Conservation (phyloP, 2,329 filamentous ascomycete species). For the Aspergillus clavatus region DNA sequence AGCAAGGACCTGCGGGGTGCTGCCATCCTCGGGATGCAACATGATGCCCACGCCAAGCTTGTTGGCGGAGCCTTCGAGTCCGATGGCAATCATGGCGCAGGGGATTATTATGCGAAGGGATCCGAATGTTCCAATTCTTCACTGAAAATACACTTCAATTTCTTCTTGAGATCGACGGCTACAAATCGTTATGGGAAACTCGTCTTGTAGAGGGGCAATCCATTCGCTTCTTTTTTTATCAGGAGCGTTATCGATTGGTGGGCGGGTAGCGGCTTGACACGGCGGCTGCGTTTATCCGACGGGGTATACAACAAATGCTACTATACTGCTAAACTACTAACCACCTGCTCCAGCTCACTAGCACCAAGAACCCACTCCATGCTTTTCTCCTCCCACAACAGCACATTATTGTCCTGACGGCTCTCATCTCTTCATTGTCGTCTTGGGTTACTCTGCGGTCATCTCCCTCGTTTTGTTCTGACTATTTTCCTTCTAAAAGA, state of each 20-base stretch:
- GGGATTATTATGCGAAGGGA: background rate
- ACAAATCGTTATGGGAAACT: background rate
- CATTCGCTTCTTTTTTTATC: slow-evolving; percentile 19
- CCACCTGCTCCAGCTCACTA: slow-evolving; percentile 1
- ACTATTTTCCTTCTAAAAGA: no score
- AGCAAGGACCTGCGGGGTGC: slow-evolving; percentile 67
- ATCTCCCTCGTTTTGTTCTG: background rate
- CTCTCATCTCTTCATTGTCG: background rate
- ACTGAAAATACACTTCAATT: background rate
- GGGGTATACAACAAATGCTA: slow-evolving; percentile 13
- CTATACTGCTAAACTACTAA: slow-evolving; percentile 9
- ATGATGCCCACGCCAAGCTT: slow-evolving; percentile 95
- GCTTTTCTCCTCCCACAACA: slow-evolving; percentile 9
- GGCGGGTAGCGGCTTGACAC: slow-evolving; percentile 6
- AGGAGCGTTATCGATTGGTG: slow-evolving; percentile 28
- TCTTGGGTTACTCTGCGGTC: background rate
- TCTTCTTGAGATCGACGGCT: background rate
- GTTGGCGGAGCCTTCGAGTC: slow-evolving; percentile 91
- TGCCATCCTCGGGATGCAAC: slow-evolving; percentile 57
- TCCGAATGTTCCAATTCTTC: background rate
- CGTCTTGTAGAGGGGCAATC: slow-evolving; percentile 12
- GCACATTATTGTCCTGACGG: background rate
- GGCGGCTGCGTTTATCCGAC: slow-evolving; percentile 26
- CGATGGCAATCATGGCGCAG: slow-evolving; percentile 59
- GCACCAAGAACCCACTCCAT: slow-evolving; percentile 5